phyloP scores from a whole-genome alignment of 768 basidiomycete genomes.

The Boletus tomentosulus region DNA sequence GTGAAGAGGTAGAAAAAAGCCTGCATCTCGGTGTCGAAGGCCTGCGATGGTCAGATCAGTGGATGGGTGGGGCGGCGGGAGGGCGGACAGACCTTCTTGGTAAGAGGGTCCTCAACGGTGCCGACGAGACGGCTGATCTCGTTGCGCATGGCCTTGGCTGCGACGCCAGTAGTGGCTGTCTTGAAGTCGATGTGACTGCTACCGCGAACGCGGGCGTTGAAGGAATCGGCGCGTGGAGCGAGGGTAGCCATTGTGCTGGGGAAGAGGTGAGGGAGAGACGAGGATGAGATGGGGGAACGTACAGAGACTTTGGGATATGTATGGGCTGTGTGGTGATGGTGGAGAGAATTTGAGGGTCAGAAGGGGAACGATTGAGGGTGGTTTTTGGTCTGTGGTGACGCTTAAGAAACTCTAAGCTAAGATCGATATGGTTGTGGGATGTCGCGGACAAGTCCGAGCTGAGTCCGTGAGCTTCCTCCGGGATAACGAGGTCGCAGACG shows the following conservation, averaged over 20 bases:
- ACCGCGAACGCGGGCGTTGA: constrained; percentile 71
- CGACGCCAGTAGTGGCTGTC: constrained; percentile 93
- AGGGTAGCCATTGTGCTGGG: constrained; percentile 50
- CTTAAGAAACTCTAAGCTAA: constrained; percentile 43
- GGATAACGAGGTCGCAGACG: constrained; percentile 29
- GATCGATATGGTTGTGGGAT: constrained; percentile 31
- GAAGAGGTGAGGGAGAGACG: constrained; percentile 10
- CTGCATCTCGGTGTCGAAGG: constrained; percentile 80
- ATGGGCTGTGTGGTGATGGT: constrained; percentile 61
- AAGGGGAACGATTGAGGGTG: constrained; percentile 41
- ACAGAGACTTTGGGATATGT: constrained; percentile 49
- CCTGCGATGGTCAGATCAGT: constrained; percentile 36
- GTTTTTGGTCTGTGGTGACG: constrained; percentile 60
- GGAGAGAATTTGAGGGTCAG: constrained; percentile 53
- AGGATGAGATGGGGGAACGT: constrained; percentile 4
- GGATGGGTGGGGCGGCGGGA: constrained; percentile 2
- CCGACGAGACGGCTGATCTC: constrained; percentile 92
- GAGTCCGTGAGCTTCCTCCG: constrained; percentile 23
- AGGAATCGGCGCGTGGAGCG: constrained; percentile 61
- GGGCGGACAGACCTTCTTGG: constrained; percentile 64
- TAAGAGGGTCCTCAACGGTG: constrained; percentile 72
- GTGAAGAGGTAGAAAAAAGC: constrained; percentile 81
- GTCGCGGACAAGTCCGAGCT: constrained; percentile 34
- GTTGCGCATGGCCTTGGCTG: constrained; percentile 96
- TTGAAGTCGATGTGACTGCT: constrained; percentile 91